Base-by-base conservation (phyloP, 169 alveolate species). In the Plasmodium gallinaceum region DNA sequence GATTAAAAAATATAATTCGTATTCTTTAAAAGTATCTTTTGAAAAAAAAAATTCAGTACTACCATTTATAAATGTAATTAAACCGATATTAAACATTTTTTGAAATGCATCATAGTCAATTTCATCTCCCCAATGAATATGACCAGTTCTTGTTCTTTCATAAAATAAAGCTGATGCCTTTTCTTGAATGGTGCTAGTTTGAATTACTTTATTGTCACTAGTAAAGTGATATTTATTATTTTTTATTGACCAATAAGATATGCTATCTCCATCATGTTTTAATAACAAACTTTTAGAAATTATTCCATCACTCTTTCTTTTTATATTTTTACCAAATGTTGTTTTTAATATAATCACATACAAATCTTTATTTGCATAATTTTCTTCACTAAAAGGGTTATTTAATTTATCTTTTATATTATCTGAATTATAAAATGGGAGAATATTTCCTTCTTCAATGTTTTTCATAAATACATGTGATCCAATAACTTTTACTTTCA, bases 101-200 rank as follows among this genome's bases (percentile, higher is more conserved):
- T 78, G 89, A 58, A 78, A 78, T 20, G 78, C 73, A 16, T 78
- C 76, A 78, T 78, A 78, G 18, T 78, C 89, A 10, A 76, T 78
- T 57, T 78, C 89, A 65, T 78, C 89, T 7, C 89, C 89, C 89
- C 89, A 78, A 37, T 78, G 89, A 18, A 37, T 51, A 32, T 78
- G 89, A 9, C 89, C 89, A 16, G 69, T 20, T 69, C 89, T 78
- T 46, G 89, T 78, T 42, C 89, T 64, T 20, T 64, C 89, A 57
- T 65, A 78, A 42, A 78, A 78, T 6, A 78, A 58, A 3, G 89
- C 89, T 16, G 70, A 51, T 12, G 89, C 89, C 22, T 78, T 78
- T 62, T 78, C 66, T 14, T 78, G 32, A 64, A 78, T 45, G 0
- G 89, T 78, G 16, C 65, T 46, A 7, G 89, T 78, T 57, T 78